Base-by-base conservation (phyloP, 441 rosid species). In the Aquilaria agallochum region DNA sequence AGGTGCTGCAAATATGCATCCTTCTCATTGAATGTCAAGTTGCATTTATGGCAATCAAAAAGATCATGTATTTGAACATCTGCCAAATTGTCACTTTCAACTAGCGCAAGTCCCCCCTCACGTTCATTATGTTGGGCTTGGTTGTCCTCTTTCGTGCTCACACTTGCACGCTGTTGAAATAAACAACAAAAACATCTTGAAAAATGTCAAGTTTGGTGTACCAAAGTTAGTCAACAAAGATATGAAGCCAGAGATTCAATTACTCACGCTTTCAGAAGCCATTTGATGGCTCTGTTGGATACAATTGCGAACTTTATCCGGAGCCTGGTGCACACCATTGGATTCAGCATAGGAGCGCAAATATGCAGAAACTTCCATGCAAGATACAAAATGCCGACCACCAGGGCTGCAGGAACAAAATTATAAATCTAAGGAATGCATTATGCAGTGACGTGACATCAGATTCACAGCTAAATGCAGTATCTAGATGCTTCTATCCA, bases 1-100 rank as follows among this genome's bases (percentile, higher is more conserved):
- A 89, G 83, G 62, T 89, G 91, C 68, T 83, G 80, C 73, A 89
- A 72, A 76, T 89, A 89, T 8, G 77, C 50, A 67, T 81, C 90
- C 76, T 78, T 86, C 50, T 78, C 90, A 65, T 76, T 82, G 71
- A 89, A 89, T 54, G 80, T 73, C 80, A 77, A 66, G 59, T 74
- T 78, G 75, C 93, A 86, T 76, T 89, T 89, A 70, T 71, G 85
- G 60, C 93, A 89, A 70, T 82, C 82, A 55, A 89, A 89, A 71
- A 84, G 78, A 52, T 83, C 87, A 2, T 48, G 72, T 65, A 81
- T 72, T 66, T 82, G 78, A 78, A 82, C 87, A 67, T 78, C 88
- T 0, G 75, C 80, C 72, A 83, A 71, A 68, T 83, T 86, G 46
- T 75, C 84, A 46, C 77, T 68, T 57, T 69, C 85, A 59, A 74